phyloP scores from a whole-genome alignment of 2,329 filamentous ascomycete species.

The Pyricularia sp. region DNA sequence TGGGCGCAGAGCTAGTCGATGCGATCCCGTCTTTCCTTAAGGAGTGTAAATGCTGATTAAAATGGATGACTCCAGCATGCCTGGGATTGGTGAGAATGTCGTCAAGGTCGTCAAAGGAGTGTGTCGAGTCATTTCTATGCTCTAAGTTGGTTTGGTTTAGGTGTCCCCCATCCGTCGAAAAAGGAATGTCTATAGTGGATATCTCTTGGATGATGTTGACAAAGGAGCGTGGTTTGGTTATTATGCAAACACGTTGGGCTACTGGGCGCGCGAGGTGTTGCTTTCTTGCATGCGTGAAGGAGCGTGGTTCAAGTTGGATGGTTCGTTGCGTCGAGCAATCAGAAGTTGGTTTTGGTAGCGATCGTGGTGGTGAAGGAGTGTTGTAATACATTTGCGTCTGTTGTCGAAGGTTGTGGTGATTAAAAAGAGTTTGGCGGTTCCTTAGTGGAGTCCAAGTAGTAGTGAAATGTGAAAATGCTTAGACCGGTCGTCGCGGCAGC shows the following conservation, averaged over 20 bases:
- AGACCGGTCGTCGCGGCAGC: constrained; percentile 9
- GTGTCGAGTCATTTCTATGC: constrained; percentile 8
- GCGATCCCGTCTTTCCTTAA: constrained; percentile 21
- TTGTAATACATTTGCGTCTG: constrained; percentile 11
- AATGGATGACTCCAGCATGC: constrained; percentile 19
- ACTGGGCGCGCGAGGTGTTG: constrained; percentile 1
- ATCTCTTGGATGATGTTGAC: constrained; percentile 20
- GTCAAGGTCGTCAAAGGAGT: constrained; percentile 21
- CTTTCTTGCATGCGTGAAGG: constrained; percentile 21
- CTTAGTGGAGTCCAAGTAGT: background rate
- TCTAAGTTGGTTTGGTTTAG: constrained; percentile 18
- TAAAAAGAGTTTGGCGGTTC: constrained; percentile 16
- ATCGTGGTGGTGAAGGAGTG: constrained; percentile 6
- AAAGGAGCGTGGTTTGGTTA: constrained; percentile 21
- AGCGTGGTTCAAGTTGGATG: constrained; percentile 18
- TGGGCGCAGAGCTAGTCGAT: background rate
- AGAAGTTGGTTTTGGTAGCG: background rate
- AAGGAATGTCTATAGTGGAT: constrained; percentile 38
- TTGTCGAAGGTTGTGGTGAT: constrained; percentile 12
- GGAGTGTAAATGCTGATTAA: constrained; percentile 26
- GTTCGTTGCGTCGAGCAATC: constrained; percentile 3
- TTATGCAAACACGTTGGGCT: constrained; percentile 13
- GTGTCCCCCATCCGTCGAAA: constrained; percentile 17
- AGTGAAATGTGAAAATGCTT: constrained; percentile 1
- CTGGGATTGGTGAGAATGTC: constrained; percentile 19